These are phyloP conservation scores for Aspergillus cristatus DNA, from an alignment of 495 filamentous ascomycete species.

Conservation along the genomic window DNA sequence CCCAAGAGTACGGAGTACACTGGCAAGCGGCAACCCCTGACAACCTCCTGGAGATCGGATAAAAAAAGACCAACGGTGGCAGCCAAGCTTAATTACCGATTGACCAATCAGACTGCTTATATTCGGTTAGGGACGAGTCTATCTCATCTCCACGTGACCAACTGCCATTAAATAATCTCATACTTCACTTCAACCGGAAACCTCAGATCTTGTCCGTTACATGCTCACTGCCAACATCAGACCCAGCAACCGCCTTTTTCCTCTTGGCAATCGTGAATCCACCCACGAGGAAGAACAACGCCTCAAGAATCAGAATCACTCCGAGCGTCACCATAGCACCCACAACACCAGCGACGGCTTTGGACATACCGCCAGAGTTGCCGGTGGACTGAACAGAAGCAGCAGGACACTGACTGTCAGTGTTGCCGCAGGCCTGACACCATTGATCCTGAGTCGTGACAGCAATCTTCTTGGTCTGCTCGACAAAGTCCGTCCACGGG, in stretches of 20 bases:
- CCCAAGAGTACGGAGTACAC: no score
- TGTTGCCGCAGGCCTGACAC: constrained; percentile 40
- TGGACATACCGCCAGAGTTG: constrained; percentile 22
- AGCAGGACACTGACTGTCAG: constrained; percentile 26
- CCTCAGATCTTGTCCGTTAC: no score
- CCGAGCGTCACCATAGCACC: constrained; percentile 54
- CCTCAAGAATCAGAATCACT: constrained; percentile 40
- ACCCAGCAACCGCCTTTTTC: constrained; percentile 11
- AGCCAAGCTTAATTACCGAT: no score
- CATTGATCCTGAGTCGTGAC: constrained; percentile 29
- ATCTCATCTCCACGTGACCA: no score
- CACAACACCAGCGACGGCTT: constrained; percentile 47
- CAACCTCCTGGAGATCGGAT: no score
- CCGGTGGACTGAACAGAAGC: constrained; percentile 7
- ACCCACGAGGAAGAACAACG: constrained; percentile 29
- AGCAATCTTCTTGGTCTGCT: constrained; percentile 30
- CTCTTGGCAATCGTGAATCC: constrained; percentile 36
- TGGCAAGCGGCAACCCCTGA: no score
- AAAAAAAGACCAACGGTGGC: no score
- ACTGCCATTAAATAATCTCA: no score
- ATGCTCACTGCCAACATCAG: no score
- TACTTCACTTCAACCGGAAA: no score
- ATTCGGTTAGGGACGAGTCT: no score
- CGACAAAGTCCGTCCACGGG: constrained; percentile 36
- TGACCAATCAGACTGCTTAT: no score